These are phyloP conservation scores for rapeseed (Brassica napus) DNA, from an alignment of 345 rosid genomes.

Conservation along the genomic window DNA sequence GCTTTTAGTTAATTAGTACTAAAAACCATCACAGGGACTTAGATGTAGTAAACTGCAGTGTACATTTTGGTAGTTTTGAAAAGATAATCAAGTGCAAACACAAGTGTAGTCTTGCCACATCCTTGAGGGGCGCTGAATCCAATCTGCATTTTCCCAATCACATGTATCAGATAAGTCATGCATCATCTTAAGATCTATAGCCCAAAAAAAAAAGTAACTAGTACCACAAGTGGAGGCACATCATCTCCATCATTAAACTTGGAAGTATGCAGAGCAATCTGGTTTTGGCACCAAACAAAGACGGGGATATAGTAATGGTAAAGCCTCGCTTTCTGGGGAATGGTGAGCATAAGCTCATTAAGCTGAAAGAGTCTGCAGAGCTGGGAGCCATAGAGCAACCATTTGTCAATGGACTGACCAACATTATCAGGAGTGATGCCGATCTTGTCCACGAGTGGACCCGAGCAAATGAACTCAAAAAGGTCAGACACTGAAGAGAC, in stretches of 20 bases:
- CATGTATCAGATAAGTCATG: neutral
- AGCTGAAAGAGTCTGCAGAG: conserved; percentile 71
- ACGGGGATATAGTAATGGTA: conserved; percentile 94
- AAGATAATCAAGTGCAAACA: conserved; percentile 89
- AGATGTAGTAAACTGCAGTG: neutral
- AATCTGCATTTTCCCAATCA: conserved; percentile 51
- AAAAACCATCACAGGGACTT: neutral
- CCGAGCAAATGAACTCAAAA: conserved; percentile 73
- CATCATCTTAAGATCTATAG: no score
- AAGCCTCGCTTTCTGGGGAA: conserved; percentile 74
- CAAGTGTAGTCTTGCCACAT: conserved; percentile 98
- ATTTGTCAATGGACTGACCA: conserved; percentile 71
- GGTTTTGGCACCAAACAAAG: conserved; percentile 88
- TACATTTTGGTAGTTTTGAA: conserved; percentile 77
- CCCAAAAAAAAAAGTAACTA: neutral
- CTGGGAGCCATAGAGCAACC: conserved; percentile 67
- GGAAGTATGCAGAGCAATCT: conserved; percentile 68
- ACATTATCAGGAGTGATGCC: conserved; percentile 62
- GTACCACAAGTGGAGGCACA: conserved; percentile 90
- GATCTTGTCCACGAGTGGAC: conserved; percentile 72
- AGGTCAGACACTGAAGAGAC: conserved; percentile 78
- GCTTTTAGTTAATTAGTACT: conserved; percentile 3
- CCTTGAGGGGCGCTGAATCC: conserved; percentile 99
- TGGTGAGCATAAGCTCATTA: conserved; percentile 64
- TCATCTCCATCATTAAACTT: conserved; percentile 70